Conservation (phyloP, 2,329 filamentous ascomycete species). For the Pseudogymnoascus sp. region DNA sequence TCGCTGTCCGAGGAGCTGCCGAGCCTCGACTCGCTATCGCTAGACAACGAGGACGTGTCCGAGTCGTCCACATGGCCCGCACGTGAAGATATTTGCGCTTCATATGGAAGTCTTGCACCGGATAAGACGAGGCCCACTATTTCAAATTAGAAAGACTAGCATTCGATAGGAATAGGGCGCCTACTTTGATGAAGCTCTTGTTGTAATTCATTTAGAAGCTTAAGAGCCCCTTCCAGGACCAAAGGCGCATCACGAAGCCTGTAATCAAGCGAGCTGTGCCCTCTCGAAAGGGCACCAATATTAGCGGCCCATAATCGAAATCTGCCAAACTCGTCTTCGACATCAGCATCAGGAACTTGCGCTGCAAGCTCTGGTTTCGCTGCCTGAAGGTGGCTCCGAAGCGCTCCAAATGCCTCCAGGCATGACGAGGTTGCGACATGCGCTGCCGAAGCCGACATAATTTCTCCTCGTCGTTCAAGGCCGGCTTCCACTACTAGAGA, state of each 20-base stretch:
- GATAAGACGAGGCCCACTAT: neutral
- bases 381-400: neutral
- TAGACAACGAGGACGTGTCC: neutral
- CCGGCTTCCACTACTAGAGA: neutral
- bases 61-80: neutral
- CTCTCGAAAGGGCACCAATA: conserved; percentile 10
- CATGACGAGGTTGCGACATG: neutral
- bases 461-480: neutral
- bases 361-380: neutral
- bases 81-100: neutral
- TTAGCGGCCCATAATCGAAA: conserved; percentile 13
- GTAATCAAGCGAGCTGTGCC: conserved; percentile 11
- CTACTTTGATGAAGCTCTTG: conserved; percentile 3
- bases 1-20: neutral
- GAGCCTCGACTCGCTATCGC: conserved; percentile 3
- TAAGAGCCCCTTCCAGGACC: neutral
- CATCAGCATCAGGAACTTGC: neutral
- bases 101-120: conserved; percentile 2
- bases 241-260: conserved; percentile 2
- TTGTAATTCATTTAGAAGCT: neutral
- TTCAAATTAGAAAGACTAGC: neutral
- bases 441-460: neutral
- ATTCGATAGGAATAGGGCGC: neutral
- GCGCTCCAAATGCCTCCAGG: conserved; percentile 2
- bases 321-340: conserved; percentile 10